phyloP scores from a whole-genome alignment of 2,329 filamentous ascomycete genomes.

The Blastomyces emzantsi region DNA sequence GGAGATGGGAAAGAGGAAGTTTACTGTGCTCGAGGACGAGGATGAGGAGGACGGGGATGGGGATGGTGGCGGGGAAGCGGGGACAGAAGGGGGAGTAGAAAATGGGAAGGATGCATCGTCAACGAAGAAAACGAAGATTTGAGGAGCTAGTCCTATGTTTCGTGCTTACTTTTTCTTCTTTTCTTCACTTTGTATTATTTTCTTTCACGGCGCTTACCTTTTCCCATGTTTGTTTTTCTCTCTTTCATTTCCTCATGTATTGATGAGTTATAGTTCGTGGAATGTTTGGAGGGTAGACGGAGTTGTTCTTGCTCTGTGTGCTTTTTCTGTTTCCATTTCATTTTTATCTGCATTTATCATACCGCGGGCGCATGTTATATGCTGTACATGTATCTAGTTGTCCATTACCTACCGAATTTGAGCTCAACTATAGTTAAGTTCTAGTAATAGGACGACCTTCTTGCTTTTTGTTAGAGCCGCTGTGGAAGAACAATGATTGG shows the following conservation, averaged over 20 bases:
- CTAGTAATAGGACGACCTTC: background rate
- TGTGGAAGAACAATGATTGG: no score
- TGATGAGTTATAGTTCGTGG: background rate
- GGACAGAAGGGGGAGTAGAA: background rate
- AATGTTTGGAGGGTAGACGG: background rate
- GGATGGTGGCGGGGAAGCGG: background rate
- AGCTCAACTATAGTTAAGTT: background rate
- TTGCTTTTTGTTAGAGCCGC: background rate
- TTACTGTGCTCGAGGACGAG: constrained; percentile 25
- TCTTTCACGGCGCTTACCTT: background rate
- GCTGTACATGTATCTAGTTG: background rate
- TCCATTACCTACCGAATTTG: background rate
- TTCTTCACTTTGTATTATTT: background rate
- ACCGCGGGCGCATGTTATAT: background rate
- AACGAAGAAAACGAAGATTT: constrained; percentile 9
- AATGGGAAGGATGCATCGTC: background rate
- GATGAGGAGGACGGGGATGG: constrained; percentile 12
- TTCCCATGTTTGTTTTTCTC: background rate
- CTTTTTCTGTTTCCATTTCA: background rate
- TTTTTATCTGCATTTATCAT: background rate
- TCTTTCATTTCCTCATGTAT: background rate
- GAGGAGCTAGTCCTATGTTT: background rate
- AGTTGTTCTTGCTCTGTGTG: background rate
- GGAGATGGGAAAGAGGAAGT: constrained; percentile 26
- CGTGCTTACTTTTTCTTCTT: background rate